Evolutionary conservation across 176 grass and related monocot species (phyloP).

Genomic region (Oryza glumipatula): DNA sequence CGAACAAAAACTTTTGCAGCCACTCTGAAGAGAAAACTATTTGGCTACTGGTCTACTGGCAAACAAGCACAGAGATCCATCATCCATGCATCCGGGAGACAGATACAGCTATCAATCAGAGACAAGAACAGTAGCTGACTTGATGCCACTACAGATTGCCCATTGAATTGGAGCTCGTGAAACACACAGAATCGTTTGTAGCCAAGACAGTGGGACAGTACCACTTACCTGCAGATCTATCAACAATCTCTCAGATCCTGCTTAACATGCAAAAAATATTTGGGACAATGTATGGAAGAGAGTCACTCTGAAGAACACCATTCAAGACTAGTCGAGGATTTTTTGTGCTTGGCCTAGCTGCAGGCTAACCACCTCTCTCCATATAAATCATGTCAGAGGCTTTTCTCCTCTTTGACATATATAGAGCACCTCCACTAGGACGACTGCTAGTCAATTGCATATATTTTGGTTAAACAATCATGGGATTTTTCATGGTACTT

Average conservation of each 20-base stretch:
- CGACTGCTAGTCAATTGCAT: not conserved
- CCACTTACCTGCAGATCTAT: not conserved
- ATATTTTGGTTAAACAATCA: not conserved
- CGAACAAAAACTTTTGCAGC: not conserved
- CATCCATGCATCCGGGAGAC: not conserved
- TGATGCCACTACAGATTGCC: not conserved
- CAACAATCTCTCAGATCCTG: not conserved
- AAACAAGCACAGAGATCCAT: constrained; percentile 14
- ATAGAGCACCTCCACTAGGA: not conserved
- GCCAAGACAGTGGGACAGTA: not conserved
- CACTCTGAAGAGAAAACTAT: not conserved
- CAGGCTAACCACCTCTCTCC: not conserved
- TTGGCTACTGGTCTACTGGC: not conserved
- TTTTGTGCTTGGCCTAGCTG: not conserved
- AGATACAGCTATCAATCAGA: not conserved
- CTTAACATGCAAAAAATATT: not conserved
- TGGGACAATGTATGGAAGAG: not conserved
- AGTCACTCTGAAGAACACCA: not conserved
- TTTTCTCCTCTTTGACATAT: not conserved
- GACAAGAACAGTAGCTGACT: not conserved
- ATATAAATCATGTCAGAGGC: not conserved
- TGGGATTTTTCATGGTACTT: not conserved
- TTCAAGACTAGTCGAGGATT: not conserved
- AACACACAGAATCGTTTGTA: not conserved
- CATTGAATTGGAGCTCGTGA: not conserved